phyloP scores from a whole-genome alignment of 352 stramenopile species.

The Phytophthora parvispora region DNA sequence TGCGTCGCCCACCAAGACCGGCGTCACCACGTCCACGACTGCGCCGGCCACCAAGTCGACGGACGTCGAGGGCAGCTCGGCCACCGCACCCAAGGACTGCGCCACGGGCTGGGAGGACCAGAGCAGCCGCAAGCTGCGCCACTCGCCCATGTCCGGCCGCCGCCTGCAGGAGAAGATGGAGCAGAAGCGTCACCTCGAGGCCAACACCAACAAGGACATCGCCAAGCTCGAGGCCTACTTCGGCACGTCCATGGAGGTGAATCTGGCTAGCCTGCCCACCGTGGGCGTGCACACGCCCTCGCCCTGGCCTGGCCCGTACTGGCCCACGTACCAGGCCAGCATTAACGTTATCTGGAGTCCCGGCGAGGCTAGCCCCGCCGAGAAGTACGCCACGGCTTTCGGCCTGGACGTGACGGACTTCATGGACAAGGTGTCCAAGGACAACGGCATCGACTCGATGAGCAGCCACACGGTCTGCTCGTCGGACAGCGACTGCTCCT shows the following conservation, averaged over 20 bases:
- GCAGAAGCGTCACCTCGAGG: slow-evolving; percentile 30
- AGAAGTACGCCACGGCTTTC: slow-evolving; percentile 67
- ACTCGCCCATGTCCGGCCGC: slow-evolving; percentile 17
- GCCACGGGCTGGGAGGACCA: slow-evolving; percentile 41
- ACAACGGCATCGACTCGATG: slow-evolving; percentile 43
- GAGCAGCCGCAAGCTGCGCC: slow-evolving; percentile 17
- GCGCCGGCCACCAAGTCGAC: slow-evolving; percentile 6
- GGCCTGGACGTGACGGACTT: slow-evolving; percentile 40
- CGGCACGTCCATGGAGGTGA: slow-evolving; percentile 1
- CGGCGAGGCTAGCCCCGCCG: slow-evolving; percentile 30
- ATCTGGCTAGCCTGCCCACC: slow-evolving; percentile 13
- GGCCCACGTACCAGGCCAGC: slow-evolving; percentile 67
- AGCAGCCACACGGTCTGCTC: slow-evolving; percentile 30
- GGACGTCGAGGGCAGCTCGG: no score
- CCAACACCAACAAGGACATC: slow-evolving; percentile 29
- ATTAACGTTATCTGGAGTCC: slow-evolving; percentile 61
- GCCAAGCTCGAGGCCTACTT: slow-evolving; percentile 33
- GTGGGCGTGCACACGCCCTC: slow-evolving; percentile 10
- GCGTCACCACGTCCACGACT: not conserved
- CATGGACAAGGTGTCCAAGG: slow-evolving; percentile 45
- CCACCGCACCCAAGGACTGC: slow-evolving; percentile 35
- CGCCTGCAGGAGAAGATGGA: no score
- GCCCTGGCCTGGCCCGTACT: slow-evolving; percentile 70
- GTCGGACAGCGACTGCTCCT: slow-evolving; percentile 31
- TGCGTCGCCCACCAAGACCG: slow-evolving; percentile 20